A percentile compares a stretch with the other conserved stretches of the same genome.
phyloP scores from a whole-genome alignment of 1,139 yeast genomes.

The Scheffersomyces cryptocercus region DNA sequence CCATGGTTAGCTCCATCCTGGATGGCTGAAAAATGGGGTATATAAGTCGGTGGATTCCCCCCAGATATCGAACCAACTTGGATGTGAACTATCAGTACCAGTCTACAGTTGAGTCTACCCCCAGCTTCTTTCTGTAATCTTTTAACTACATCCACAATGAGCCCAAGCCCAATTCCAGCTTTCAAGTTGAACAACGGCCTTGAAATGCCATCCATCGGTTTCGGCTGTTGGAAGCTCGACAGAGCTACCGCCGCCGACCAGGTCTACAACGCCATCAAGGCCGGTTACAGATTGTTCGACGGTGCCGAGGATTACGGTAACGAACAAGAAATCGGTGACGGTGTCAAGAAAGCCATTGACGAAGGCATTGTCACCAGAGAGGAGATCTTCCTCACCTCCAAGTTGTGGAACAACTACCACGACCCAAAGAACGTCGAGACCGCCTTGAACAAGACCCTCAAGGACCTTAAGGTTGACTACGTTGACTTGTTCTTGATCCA shows the following conservation, averaged over 20 bases:
- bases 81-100: not conserved
- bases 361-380: conserved; percentile 72
- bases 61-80: not conserved
- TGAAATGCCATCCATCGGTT: conserved; percentile 63
- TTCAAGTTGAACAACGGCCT: conserved; percentile 59
- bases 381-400: conserved; percentile 74
- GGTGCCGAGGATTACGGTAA: conserved; percentile 82
- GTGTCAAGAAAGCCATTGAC: conserved; percentile 60
- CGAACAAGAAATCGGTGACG: conserved; percentile 72
- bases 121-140: not conserved
- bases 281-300: conserved; percentile 74
- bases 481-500: conserved; percentile 76
- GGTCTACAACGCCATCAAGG: conserved; percentile 65
- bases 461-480: conserved; percentile 67
- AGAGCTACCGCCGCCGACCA: conserved; percentile 57
- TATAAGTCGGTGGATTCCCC: not conserved
- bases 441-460: conserved; percentile 64
- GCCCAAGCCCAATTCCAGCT: not conserved
- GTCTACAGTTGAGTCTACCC: not conserved
- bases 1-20: no score
- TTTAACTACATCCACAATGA: not conserved
- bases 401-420: conserved; percentile 80
- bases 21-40: conserved; percentile 8
- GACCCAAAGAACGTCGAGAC: conserved; percentile 58
- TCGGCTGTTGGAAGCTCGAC: conserved; percentile 71